Evolutionary conservation across 768 basidiomycete genomes (phyloP).

Genomic region (Fistulinella prunicolor): DNA sequence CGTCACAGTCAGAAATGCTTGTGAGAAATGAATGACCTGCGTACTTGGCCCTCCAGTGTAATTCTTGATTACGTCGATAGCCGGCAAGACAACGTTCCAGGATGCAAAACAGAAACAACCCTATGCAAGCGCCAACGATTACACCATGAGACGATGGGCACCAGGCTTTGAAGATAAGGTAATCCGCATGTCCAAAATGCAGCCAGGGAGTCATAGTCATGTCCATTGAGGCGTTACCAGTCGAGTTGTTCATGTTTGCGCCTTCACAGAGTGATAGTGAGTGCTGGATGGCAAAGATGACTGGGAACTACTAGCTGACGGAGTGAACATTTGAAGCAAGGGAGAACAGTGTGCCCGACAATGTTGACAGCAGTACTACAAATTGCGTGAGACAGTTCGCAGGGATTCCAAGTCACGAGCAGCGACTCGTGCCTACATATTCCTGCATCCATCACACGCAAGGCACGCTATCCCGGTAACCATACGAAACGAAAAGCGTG

Average conservation of each 20-base stretch:
- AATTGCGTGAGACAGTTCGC: too few relatives aligned
- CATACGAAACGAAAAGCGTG: too few relatives aligned
- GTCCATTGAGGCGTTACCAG: slow-evolving; percentile 20
- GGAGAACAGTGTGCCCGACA: too few relatives aligned
- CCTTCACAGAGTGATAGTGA: not conserved
- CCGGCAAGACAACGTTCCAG: slow-evolving; percentile 70
- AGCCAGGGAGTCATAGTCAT: slow-evolving; percentile 58
- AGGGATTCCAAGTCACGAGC: too few relatives aligned
- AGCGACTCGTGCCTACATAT: too few relatives aligned
- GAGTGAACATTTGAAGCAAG: too few relatives aligned
- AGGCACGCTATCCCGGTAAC: too few relatives aligned
- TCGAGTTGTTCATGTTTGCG: slow-evolving; percentile 5
- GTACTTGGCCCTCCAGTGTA: slow-evolving; percentile 60
- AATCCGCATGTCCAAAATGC: slow-evolving; percentile 65
- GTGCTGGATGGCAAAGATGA: not conserved
- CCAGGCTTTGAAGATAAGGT: slow-evolving; percentile 67
- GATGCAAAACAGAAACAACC: slow-evolving; percentile 62
- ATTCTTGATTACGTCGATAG: slow-evolving; percentile 48
- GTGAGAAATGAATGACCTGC: slow-evolving; percentile 1
- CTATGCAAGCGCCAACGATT: slow-evolving; percentile 75
- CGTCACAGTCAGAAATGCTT: not conserved
- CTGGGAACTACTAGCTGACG: too few relatives aligned
- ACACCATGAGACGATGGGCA: slow-evolving; percentile 65
- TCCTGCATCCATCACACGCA: too few relatives aligned
- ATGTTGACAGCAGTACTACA: too few relatives aligned